These are phyloP conservation scores for Alternaria angustiovoidea DNA, from an alignment of 2,329 filamentous ascomycete genomes.

Conservation along the genomic window DNA sequence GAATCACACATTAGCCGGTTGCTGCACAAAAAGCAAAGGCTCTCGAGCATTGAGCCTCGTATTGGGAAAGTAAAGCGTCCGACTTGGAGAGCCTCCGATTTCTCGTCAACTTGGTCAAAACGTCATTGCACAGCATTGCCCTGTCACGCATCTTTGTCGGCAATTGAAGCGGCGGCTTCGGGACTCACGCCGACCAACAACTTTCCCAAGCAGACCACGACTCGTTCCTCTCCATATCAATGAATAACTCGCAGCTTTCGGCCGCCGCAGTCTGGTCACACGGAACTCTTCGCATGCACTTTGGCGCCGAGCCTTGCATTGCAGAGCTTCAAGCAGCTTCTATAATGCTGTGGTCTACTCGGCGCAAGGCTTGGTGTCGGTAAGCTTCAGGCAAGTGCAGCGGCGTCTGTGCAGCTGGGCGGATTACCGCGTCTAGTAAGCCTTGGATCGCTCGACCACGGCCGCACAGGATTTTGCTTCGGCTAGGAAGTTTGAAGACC, in stretches of 20 bases:
- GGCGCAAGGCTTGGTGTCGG: slow-evolving; percentile 1
- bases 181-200: background rate
- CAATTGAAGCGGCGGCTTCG: background rate
- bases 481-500: background rate
- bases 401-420: background rate
- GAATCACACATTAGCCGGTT: background rate
- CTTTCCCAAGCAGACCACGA: background rate
- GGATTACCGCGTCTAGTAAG: background rate
- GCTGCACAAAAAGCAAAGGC: background rate
- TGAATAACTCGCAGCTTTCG: background rate
- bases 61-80: background rate
- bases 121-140: background rate
- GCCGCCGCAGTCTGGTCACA: background rate
- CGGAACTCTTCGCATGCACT: background rate
- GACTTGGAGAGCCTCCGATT: background rate
- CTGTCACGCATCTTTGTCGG: background rate
- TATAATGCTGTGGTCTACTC: background rate
- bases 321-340: background rate
- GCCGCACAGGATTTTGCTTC: background rate
- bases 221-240: background rate
- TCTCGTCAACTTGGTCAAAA: too few species aligned
- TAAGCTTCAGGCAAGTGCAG: background rate
- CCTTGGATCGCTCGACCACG: background rate
- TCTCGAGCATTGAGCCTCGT: background rate
- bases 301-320: too few species aligned